Percentiles rank a stretch among this genome's conserved stretches.
Conservation (phyloP, 208 protist genomes). For the Leishmania tropica region DNA sequence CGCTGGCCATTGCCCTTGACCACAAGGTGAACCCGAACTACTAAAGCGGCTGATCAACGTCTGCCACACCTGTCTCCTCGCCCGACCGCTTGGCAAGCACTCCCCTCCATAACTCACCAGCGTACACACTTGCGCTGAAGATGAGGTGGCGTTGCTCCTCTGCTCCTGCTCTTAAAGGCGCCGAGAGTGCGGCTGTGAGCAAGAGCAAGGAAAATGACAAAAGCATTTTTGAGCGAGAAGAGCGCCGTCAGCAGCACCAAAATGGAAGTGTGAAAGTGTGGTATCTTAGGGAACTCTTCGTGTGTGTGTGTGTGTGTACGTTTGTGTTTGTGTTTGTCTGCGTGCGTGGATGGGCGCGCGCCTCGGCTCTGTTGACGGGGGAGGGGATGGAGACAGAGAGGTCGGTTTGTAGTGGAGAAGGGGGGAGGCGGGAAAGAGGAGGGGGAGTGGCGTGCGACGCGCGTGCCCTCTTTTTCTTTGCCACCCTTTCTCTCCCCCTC, state of each 20-base stretch:
- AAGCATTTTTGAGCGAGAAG: not conserved
- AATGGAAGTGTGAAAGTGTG: not conserved
- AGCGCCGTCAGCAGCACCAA: not conserved
- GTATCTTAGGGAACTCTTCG: not conserved
- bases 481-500: too few species aligned
- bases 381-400: not conserved
- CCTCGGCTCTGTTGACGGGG: not conserved
- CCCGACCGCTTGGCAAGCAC: not conserved
- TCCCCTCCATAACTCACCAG: not conserved
- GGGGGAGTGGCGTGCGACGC: not conserved
- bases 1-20: conserved; percentile 64
- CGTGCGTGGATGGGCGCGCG: not conserved
- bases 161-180: not conserved
- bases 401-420: too few species aligned
- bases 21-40: conserved; percentile 91
- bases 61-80: not conserved
- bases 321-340: not conserved
- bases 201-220: not conserved
- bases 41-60: conserved; percentile 30
- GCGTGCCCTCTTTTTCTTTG: not conserved
- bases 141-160: not conserved
- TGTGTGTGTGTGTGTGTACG: not conserved
- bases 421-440: not conserved
- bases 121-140: not conserved
- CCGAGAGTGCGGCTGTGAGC: not conserved